These are phyloP conservation scores for Zostera marina DNA, from an alignment of 116 monocot species.

Conservation along the genomic window DNA sequence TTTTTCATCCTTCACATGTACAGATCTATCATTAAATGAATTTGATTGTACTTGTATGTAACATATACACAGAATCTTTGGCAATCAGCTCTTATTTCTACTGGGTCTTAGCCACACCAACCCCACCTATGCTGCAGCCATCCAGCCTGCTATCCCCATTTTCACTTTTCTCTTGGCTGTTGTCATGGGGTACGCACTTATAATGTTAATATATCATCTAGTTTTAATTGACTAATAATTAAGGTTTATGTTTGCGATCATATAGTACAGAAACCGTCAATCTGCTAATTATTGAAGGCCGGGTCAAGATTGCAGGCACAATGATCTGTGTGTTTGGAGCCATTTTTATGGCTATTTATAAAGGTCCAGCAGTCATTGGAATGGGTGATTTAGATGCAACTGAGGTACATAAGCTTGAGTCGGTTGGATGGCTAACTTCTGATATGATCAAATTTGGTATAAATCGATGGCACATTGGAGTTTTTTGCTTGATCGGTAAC, in stretches of 20 bases:
- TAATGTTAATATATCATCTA: background rate
- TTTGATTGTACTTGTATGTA: no score
- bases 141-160: slow-evolving; percentile 77
- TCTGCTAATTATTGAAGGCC: slow-evolving; percentile 41
- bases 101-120: slow-evolving; percentile 85
- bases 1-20: no score
- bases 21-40: no score
- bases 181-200: slow-evolving; percentile 38
- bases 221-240: background rate
- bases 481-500: slow-evolving; percentile 77
- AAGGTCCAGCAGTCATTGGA: slow-evolving; percentile 49
- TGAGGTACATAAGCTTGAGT: slow-evolving; percentile 42
- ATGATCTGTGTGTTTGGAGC: slow-evolving; percentile 65
- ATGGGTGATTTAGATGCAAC: slow-evolving; percentile 4
- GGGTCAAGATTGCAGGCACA: slow-evolving; percentile 59
- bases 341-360: slow-evolving; percentile 59
- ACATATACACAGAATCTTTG: slow-evolving; percentile 46
- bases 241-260: background rate
- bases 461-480: slow-evolving; percentile 69
- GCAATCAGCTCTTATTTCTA: slow-evolving; percentile 84
- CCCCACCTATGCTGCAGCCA: slow-evolving; percentile 80
- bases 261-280: slow-evolving; percentile 59
- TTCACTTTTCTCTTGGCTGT: slow-evolving; percentile 79
- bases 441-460: slow-evolving; percentile 23
- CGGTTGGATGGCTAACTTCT: slow-evolving; percentile 27